Evolutionary conservation across 306 rosid species (phyloP), one percentile per base, ranked within the genome.

Genomic region (Citrullus colocynthis): DNA sequence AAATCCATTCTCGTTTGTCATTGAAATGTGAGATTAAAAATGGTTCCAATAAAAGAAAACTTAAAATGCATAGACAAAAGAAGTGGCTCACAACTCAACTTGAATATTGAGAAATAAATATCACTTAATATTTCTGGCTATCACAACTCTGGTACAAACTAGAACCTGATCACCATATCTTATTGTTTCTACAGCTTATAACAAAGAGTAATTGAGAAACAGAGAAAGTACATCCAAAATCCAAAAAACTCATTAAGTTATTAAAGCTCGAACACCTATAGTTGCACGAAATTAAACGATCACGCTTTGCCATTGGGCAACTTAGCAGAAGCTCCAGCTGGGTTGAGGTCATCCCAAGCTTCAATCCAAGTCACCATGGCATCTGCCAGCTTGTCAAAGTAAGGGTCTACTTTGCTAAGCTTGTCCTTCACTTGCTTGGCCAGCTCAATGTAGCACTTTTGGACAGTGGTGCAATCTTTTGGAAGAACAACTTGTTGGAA

Each of bases 341-440:
- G 85, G 81, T 85, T 85, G 14, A 85, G 91, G 75, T 88, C 87
- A 82, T 88, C 91, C 91, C 91, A 88, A 58, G 91, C 91, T 78
- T 85, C 89, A 80, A 88, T 80, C 91, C 91, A 88, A 56, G 91
- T 85, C 79, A 88, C 83, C 91, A 88, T 88, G 59, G 91, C 91
- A 71, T 88, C 91, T 12, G 89, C 91, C 2, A 88, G 81, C 82
- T 88, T 88, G 82, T 82, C 87, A 6, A 88, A 94, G 90, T 94
- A 94, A 78, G 97, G 96, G 24, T 94, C 97, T 3, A 93, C 55
- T 86, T 88, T 91, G 76, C 85, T 20, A 1, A 91, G 98, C 77
- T 93, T 91, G 15, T 91, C 96, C 86, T 94, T 94, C 45, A 94
- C 97, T 78, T 87, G 94, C 80, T 90, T 94, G 61, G 97, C 84